Percentiles rank a stretch among this genome's conserved stretches.
phyloP scores from a whole-genome alignment of 345 rosid species.

The Cochlearia excelsa region DNA sequence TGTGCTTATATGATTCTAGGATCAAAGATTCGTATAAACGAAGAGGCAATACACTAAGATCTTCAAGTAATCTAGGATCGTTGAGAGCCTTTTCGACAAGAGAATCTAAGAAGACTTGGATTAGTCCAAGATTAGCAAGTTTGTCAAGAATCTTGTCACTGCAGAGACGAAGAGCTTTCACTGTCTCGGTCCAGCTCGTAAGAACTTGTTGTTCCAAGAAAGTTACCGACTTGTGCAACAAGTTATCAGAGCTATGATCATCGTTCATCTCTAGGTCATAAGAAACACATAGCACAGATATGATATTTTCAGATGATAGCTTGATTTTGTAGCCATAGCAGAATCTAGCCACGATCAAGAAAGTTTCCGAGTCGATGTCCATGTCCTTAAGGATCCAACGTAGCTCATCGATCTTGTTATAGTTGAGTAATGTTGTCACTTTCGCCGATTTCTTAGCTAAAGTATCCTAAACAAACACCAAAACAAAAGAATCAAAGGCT shows the following conservation, averaged over 20 bases:
- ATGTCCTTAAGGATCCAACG: slow-evolving; percentile 44
- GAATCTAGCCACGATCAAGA: slow-evolving; percentile 65
- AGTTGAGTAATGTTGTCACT: slow-evolving; percentile 44
- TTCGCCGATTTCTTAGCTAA: slow-evolving; percentile 63
- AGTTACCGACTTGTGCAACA: slow-evolving; percentile 40
- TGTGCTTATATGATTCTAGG: slow-evolving; percentile 38
- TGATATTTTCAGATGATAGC: slow-evolving; percentile 55
- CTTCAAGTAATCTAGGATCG: slow-evolving; percentile 53
- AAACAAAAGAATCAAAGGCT: slow-evolving; percentile 1
- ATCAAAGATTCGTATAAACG: slow-evolving; percentile 50
- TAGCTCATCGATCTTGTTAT: slow-evolving; percentile 35
- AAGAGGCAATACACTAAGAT: slow-evolving; percentile 53
- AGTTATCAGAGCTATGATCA: slow-evolving; percentile 54
- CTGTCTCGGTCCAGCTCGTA: slow-evolving; percentile 65
- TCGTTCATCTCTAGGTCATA: slow-evolving; percentile 67
- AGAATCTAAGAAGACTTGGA: slow-evolving; percentile 57
- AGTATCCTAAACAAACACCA: slow-evolving; percentile 43
- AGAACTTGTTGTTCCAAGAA: slow-evolving; percentile 58
- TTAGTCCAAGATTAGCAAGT: slow-evolving; percentile 44
- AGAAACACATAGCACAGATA: slow-evolving; percentile 64
- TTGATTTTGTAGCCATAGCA: slow-evolving; percentile 55
- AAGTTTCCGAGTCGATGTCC: slow-evolving; percentile 48
- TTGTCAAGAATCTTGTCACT: slow-evolving; percentile 40
- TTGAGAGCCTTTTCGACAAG: slow-evolving; percentile 47
- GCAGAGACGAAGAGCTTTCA: slow-evolving; percentile 49